Conservation (phyloP, 768 basidiomycete genomes). For the Russula abietina region DNA sequence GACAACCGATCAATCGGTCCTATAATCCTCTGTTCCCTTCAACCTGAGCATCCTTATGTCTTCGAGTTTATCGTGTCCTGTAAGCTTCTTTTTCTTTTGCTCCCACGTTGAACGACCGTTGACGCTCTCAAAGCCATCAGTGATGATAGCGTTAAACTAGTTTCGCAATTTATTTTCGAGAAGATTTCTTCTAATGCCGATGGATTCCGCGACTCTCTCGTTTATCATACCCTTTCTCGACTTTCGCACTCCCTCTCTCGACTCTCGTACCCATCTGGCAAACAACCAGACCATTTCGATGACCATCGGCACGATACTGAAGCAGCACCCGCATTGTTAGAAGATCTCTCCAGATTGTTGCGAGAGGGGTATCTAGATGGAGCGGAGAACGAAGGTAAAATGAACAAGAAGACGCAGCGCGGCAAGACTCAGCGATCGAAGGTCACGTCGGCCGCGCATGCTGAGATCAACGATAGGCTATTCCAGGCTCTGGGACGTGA, state of each 20-base stretch:
- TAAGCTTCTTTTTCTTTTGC: background rate
- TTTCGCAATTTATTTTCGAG: background rate
- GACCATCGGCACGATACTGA: background rate
- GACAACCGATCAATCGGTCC: slow-evolving; percentile 6
- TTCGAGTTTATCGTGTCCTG: slow-evolving; percentile 18
- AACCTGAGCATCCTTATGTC: background rate
- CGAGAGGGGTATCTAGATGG: background rate
- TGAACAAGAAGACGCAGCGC: background rate
- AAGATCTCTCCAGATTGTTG: slow-evolving; percentile 2
- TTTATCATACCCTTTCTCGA: slow-evolving; percentile 2
- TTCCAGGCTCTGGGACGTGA: slow-evolving; percentile 2
- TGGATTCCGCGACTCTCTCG: background rate
- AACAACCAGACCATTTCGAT: background rate
- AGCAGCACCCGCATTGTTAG: slow-evolving; percentile 1
- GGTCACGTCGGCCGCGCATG: background rate
- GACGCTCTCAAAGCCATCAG: slow-evolving; percentile 4
- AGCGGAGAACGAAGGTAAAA: background rate
- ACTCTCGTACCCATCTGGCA: slow-evolving; percentile 5
- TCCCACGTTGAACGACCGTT: background rate
- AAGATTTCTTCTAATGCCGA: background rate
- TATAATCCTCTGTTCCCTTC: slow-evolving; percentile 6
- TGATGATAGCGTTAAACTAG: too few species aligned
- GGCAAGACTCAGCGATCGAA: background rate
- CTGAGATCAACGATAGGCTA: slow-evolving; percentile 1
- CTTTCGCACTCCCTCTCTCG: background rate